Evolutionary conservation across 352 stramenopile species (phyloP), one percentile per base, ranked within the genome.

Genomic region (Globisporangium mamillatum): DNA sequence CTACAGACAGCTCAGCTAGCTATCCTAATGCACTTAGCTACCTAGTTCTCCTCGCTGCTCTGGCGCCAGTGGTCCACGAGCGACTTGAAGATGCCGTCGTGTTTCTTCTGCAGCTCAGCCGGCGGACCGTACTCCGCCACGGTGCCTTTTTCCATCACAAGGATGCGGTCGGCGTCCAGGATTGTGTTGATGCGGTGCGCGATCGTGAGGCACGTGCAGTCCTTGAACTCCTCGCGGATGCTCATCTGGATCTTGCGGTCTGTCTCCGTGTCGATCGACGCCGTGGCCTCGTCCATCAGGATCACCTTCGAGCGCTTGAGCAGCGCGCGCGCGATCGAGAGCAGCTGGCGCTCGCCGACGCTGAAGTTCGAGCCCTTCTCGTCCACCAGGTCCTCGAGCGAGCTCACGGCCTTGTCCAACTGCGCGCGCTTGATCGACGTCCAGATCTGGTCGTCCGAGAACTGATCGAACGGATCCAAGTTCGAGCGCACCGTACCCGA

Each of bases 261-360:
- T 6, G 86, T 96, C 61, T 93, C 86, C 18, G 76, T 84, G 69
- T 97, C 92, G 50, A 97, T 95, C 9, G 88, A 96, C 18, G 91
- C 91, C 9, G 97, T 99, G 6, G 97, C 97, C 76, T 99, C 98
- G 70, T 99, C 98, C 87, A 99, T 98, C 2, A 99, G 73, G 41
- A 99, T 88, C 38, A 99, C 95, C 7, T 74, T 71, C 38, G 92
- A 94, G 25, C 97, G 84, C 46, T 90, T 88, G 1, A 99, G 79
- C 58, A 99, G 72, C 14, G 97, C 97, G 52, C 97, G 81, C 54
- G 91, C 97, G 65, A 99, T 92, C 67, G 94, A 98, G 3, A 99
- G 67, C 32, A 99, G 72, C 75, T 99, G 97, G 14, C 97, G 80
- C 74, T 99, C 93, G 4, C 98, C 98, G 24, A 98, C 92, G 64